Evolutionary conservation across 805 yeast species (phyloP).

Genomic region (Candida odintsovae): DNA sequence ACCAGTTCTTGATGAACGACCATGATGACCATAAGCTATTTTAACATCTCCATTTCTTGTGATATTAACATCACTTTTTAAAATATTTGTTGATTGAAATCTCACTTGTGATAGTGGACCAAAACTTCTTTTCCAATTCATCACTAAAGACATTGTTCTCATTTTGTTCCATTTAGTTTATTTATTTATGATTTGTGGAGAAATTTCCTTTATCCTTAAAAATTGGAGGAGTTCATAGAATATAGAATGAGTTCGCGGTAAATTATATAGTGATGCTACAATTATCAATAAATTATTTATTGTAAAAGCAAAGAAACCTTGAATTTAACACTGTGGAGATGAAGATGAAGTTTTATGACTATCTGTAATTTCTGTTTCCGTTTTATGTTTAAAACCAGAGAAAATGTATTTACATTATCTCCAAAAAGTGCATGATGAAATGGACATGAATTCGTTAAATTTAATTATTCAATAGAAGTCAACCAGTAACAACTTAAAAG

Average conservation of each 20-base stretch:
- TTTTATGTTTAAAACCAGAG: too few relatives aligned
- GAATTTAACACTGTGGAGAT: too few relatives aligned
- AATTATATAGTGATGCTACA: too few relatives aligned
- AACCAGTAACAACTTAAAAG: conserved; percentile 28
- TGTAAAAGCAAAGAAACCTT: too few relatives aligned
- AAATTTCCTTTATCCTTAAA: neutral
- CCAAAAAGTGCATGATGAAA: too few relatives aligned
- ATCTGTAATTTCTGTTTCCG: too few relatives aligned
- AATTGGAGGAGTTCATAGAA: neutral
- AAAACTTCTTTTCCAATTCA: neutral
- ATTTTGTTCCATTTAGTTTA: neutral
- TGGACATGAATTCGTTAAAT: too few relatives aligned
- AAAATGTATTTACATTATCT: too few relatives aligned
- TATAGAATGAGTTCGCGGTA: neutral
- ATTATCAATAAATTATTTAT: too few relatives aligned
- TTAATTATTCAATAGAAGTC: too few relatives aligned
- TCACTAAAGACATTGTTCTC: neutral
- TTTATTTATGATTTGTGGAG: neutral
- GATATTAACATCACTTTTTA: conserved; percentile 59
- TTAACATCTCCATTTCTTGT: conserved; percentile 72
- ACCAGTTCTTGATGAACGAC: conserved; percentile 81
- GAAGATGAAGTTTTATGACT: too few relatives aligned
- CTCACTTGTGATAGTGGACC: conserved; percentile 9
- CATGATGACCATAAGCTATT: conserved; percentile 69
- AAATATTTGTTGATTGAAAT: conserved; percentile 15